Base-by-base conservation (phyloP, 1,284 basidiomycete species). In the Cryptococcus maquisensis region DNA sequence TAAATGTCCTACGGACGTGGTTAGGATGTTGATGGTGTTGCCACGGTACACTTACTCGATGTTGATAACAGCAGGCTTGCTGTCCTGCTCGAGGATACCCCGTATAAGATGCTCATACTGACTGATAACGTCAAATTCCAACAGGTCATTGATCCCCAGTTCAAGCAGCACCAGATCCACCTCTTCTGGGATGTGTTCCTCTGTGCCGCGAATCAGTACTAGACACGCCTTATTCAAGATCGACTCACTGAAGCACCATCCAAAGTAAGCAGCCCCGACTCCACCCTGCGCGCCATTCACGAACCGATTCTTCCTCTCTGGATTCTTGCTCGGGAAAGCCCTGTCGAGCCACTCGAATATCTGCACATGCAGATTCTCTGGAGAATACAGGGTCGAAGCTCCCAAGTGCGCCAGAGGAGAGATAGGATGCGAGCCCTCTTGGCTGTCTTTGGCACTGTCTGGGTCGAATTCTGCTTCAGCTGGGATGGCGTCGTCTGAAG, bases 231-330 rank as follows among this genome's bases (percentile, higher is more conserved):
- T 18, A 18, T 44, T 10, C 20, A 28, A 45, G 40, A 12, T 37
- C 23, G 15, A 68, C 68, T 57, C 60, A 72, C 70, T 67, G 49
- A 71, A 75, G 49, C 73, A 75, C 67, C 72, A 73, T 2, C 68
- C 66, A 56, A 72, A 73, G 48, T 75, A 75, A 8, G 65, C 68
- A 6, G 67, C 61, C 1, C 73, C 73, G 0, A 72, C 68, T n/a
- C 71, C 73, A 8, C 73, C 73, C 49, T 74, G 72, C 6, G 72
- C 72, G 16, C 72, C 72, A 43, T 70, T 72, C 12, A 67, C 52
- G 35, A 71, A 69, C 26, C 57, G 46, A 53, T 74, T 72, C 15
- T 55, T 47, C 3, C 55, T 50, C 39, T 69, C 57, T 1, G 71
- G 74, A 10, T 55, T 47, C 3, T 52, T 50, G 39, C 69, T 59